These are phyloP conservation scores for Aspergillus sp. DNA, from an alignment of 2,329 filamentous ascomycete species.

Conservation along the genomic window DNA sequence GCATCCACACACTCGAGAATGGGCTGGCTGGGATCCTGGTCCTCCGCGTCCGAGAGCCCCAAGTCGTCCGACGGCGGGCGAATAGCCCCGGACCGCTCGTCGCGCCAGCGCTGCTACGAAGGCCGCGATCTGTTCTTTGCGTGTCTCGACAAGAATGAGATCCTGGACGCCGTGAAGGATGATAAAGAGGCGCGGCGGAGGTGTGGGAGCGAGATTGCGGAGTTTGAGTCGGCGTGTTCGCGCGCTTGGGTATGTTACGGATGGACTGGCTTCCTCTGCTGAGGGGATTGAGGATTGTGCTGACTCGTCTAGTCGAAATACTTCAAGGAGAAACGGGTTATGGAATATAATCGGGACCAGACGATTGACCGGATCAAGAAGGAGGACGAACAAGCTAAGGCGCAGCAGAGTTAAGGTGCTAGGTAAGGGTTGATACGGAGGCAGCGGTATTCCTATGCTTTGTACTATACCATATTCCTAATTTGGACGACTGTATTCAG, in stretches of 20 bases:
- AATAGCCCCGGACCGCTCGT: conserved; percentile 74
- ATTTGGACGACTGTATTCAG: conserved; percentile 5
- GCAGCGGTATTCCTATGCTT: conserved; percentile 15
- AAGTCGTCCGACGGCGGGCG: conserved; percentile 49
- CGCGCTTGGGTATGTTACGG: conserved; percentile 84
- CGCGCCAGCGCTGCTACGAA: conserved; percentile 80
- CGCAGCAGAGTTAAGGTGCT: too few species aligned
- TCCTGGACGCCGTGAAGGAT: conserved; percentile 62
- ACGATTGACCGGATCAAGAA: conserved; percentile 65
- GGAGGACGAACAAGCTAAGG: conserved; percentile 60
- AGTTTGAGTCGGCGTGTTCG: conserved; percentile 79
- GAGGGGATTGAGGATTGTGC: not conserved
- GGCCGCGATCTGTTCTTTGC: conserved; percentile 78
- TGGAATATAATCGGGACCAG: conserved; percentile 77
- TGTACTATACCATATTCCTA: conserved; percentile 15
- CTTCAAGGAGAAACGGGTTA: conserved; percentile 93
- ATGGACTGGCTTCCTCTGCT: too few species aligned
- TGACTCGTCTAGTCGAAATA: conserved; percentile 65
- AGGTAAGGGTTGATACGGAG: conserved; percentile 8
- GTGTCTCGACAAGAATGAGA: conserved; percentile 72
- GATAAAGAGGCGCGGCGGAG: conserved; percentile 48
- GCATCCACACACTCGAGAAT: conserved; percentile 27
- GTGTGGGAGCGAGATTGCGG: conserved; percentile 51
- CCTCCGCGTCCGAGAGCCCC: conserved; percentile 33
- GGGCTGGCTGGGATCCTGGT: conserved; percentile 43